Conservation (phyloP, 352 stramenopile genomes). For the Pythium aristosporum region DNA sequence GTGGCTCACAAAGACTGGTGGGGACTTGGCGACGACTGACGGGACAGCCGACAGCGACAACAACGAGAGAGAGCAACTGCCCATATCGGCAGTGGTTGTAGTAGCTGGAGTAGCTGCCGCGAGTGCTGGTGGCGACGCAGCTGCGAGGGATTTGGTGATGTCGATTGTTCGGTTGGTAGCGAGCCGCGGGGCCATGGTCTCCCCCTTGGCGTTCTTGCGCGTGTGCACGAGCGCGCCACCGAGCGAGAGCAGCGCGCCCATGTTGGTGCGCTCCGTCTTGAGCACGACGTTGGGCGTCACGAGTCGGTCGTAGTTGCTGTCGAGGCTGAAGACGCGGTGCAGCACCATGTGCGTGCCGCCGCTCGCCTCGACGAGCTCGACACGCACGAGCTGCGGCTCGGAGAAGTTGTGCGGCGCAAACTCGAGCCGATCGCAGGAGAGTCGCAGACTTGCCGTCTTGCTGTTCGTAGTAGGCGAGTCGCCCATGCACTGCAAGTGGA, state of each 20-base stretch:
- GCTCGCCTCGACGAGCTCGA: slow-evolving; percentile 52
- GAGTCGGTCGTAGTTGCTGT: slow-evolving; percentile 60
- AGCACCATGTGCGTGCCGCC: slow-evolving; percentile 48
- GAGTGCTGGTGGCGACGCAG: not conserved
- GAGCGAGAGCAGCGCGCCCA: slow-evolving; percentile 45
- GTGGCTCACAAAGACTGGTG: slow-evolving; percentile 47
- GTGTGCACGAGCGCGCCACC: slow-evolving; percentile 45
- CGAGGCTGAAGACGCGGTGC: slow-evolving; percentile 65
- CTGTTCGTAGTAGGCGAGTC: slow-evolving; percentile 27
- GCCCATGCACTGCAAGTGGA: slow-evolving; percentile 56
- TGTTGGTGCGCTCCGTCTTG: slow-evolving; percentile 38
- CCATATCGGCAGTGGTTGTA: not conserved
- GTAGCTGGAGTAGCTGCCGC: not conserved
- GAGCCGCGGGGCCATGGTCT: slow-evolving; percentile 22
- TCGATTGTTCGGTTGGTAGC: slow-evolving; percentile 32
- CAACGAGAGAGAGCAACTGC: slow-evolving; percentile 3
- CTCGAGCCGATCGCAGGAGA: slow-evolving; percentile 69
- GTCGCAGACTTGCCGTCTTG: slow-evolving; percentile 25
- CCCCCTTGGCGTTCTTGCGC: slow-evolving; percentile 36
- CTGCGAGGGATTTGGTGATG: slow-evolving; percentile 19
- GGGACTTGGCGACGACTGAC: slow-evolving; percentile 2
- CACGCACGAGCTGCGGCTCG: slow-evolving; percentile 62
- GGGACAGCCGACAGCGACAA: not conserved
- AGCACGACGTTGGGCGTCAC: slow-evolving; percentile 49
- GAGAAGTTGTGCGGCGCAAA: slow-evolving; percentile 62